phyloP scores from a whole-genome alignment of 2,329 filamentous ascomycete genomes.

The Claviceps sp. region DNA sequence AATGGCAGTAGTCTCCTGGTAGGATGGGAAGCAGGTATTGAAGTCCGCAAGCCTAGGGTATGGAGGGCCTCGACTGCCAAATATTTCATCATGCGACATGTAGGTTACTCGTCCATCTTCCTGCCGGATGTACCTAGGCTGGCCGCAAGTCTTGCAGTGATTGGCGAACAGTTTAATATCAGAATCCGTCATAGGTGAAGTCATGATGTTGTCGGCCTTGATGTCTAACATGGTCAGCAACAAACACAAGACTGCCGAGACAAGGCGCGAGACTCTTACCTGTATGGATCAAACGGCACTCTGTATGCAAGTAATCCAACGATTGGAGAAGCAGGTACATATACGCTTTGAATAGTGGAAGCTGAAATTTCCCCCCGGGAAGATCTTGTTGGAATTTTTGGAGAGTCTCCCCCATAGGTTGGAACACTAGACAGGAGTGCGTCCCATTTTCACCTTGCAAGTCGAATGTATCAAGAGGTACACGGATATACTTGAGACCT shows the following conservation, averaged over 20 bases:
- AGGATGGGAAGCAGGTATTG: slow-evolving; percentile 1
- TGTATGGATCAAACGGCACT: no score
- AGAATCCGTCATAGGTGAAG: background rate
- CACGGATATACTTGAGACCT: slow-evolving; percentile 6
- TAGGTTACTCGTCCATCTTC: background rate
- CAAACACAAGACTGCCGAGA: background rate
- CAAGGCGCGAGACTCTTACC: slow-evolving; percentile 6
- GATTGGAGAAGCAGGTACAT: no score
- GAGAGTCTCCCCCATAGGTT: slow-evolving; percentile 12
- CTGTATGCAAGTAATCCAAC: no score
- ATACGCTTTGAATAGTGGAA: slow-evolving; percentile 9
- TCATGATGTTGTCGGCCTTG: slow-evolving; percentile 12
- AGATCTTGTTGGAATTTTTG: slow-evolving; percentile 8
- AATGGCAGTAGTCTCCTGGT: slow-evolving; percentile 1
- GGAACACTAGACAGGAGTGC: slow-evolving; percentile 12
- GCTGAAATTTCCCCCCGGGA: slow-evolving; percentile 5
- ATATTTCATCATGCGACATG: background rate
- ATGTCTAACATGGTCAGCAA: slow-evolving; percentile 8
- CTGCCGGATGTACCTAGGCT: background rate
- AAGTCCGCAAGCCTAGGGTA: background rate
- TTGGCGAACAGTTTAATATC: no score
- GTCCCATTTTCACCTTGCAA: slow-evolving; percentile 7
- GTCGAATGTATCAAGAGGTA: slow-evolving; percentile 8
- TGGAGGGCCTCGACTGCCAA: no score
- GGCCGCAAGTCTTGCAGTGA: background rate